phyloP scores from a whole-genome alignment of 140 eudicot species.

The Bidens hawaiensis region DNA sequence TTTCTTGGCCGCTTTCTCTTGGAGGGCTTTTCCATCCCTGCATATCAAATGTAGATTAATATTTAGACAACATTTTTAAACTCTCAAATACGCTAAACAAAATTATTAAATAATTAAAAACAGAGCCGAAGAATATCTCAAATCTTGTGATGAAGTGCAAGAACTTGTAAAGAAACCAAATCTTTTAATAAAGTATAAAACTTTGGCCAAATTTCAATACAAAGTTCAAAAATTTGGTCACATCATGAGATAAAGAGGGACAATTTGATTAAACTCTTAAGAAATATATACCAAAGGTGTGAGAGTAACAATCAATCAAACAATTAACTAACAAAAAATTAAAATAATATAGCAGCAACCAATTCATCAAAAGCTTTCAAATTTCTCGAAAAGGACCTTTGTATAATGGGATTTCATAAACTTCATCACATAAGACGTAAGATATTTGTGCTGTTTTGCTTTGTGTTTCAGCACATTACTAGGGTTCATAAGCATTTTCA shows the following conservation, averaged over 20 bases:
- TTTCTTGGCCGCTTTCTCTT: conserved; percentile 82
- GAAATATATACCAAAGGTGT: background rate
- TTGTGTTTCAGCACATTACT: background rate
- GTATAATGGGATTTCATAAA: background rate
- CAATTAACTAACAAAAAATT: background rate
- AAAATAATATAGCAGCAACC: background rate
- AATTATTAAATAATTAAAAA: background rate
- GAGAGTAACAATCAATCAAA: too few relatives aligned
- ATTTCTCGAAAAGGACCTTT: background rate
- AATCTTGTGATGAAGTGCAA: background rate
- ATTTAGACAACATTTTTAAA: background rate
- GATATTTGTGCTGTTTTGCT: background rate
- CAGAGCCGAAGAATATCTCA: background rate
- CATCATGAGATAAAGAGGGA: background rate
- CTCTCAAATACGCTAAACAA: background rate
- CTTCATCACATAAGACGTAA: background rate
- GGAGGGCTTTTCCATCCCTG: conserved; percentile 94
- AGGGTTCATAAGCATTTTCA: too few relatives aligned
- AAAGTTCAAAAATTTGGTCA: background rate
- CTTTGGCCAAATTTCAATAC: background rate
- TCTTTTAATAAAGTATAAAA: too few relatives aligned
- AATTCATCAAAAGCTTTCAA: background rate
- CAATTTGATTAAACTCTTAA: background rate
- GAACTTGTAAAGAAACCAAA: background rate
- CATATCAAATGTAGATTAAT: background rate